Conservation (phyloP, 2,329 filamentous ascomycete genomes). For the Aureobasidium subglaciale region DNA sequence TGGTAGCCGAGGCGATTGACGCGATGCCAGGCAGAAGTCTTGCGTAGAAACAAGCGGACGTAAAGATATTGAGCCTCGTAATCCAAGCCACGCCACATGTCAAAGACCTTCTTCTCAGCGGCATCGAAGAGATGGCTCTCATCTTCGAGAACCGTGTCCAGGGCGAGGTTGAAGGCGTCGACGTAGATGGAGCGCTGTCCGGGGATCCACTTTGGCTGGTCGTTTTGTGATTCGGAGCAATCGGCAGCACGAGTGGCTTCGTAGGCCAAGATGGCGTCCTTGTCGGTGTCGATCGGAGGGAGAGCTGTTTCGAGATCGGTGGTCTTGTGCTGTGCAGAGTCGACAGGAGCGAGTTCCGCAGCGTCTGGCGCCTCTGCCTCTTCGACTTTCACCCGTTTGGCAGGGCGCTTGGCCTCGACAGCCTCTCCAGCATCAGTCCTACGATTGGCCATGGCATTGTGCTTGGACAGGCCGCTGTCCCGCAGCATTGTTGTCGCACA, state of each 20-base stretch:
- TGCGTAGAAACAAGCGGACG: constrained; percentile 85
- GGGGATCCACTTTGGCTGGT: constrained; percentile 58
- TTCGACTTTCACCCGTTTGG: constrained; percentile 36
- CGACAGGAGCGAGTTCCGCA: constrained; percentile 24
- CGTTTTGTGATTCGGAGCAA: constrained; percentile 18
- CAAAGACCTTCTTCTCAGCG: constrained; percentile 70
- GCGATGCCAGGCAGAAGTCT: constrained; percentile 86
- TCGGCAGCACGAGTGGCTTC: constrained; percentile 50
- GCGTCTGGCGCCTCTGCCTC: constrained; percentile 13
- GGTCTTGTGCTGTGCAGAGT: constrained; percentile 20
- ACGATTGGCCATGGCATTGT: constrained; percentile 43
- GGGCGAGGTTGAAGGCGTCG: constrained; percentile 88
- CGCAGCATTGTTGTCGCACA: constrained; percentile 26
- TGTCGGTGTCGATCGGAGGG: constrained; percentile 58
- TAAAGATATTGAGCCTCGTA: constrained; percentile 95
- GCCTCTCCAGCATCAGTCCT: constrained; percentile 36
- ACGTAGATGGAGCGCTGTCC: constrained; percentile 90
- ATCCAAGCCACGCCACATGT: constrained; percentile 61
- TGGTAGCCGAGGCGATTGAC: constrained; percentile 71
- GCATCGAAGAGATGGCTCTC: constrained; percentile 82
- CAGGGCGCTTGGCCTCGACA: constrained; percentile 29
- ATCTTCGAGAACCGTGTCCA: constrained; percentile 83
- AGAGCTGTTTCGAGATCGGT: constrained; percentile 68
- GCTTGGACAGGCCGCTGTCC: constrained; percentile 35
- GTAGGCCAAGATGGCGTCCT: constrained; percentile 72